Evolutionary conservation across 352 stramenopile species (phyloP), one percentile per base, ranked within the genome.

Genomic region (Phytopythium vexans): DNA sequence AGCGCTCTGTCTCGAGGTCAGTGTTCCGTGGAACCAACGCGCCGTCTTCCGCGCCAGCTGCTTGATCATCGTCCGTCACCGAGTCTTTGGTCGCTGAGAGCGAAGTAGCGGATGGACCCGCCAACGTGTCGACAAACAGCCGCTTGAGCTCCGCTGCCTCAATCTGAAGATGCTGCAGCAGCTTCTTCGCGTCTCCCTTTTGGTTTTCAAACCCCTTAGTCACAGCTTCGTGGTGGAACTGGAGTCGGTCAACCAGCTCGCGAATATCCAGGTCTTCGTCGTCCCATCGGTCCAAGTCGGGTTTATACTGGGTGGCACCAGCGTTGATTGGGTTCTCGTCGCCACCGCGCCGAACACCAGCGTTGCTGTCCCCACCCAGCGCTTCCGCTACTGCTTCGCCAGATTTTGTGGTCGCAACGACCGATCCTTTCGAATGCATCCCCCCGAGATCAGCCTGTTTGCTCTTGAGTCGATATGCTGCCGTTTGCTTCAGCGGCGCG

Each of bases 171-270:
- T 85, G 72, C 49, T 92, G 66, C 14, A 89, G 57, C 31, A 88
- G 47, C 39, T 80, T 73, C 14, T 75, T 71, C 8, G 82, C 68
- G 49, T 88, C 79, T 0, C 73, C 73, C 44, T 88, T 84, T 41
- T 91, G 80, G 32, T 89, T 71, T 32, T 90, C 74, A 31, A 92
- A 91, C 34, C 56, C 77, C 53, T 90, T 91, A 6, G 77, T 64
- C 21, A 90, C 79, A 3, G 71, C 68, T 48, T 94, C 83, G 54
- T 94, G 83, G 45, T 94, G 81, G 39, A 80, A 83, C 50, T 92
- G 81, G 39, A 94, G 50, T 16, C 81, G 70, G 42, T 94, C 81
- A 0, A 92, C 68, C 1, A 94, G 72, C 21, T 92, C 79, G 4
- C 81, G 78, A 6, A 94, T 45, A 21, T 88, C 81, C 40, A 90